phyloP scores from a whole-genome alignment of 2,329 filamentous ascomycete genomes.

The Trichoderma sp. region DNA sequence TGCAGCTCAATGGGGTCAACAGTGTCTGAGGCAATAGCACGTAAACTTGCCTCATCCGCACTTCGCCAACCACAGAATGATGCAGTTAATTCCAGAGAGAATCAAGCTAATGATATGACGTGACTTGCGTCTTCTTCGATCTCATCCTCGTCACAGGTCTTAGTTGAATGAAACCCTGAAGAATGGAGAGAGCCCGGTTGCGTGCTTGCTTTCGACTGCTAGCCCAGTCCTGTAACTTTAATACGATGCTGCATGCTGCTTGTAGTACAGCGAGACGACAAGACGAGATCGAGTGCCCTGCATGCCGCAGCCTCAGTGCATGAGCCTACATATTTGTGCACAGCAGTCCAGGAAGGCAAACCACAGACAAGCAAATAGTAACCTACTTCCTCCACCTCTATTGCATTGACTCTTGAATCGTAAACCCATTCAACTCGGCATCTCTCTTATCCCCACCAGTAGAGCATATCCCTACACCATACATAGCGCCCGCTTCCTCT shows the following conservation, averaged over 20 bases:
- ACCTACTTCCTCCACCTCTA: background rate
- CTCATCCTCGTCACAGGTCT: background rate
- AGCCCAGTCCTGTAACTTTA: background rate
- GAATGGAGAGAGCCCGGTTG: background rate
- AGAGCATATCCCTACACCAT: background rate
- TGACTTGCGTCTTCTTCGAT: background rate
- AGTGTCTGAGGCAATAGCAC: background rate
- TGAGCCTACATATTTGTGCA: background rate
- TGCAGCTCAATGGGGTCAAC: background rate
- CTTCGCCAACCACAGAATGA: background rate
- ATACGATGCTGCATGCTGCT: background rate
- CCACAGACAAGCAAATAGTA: background rate
- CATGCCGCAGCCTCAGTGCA: background rate
- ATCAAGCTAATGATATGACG: conserved; percentile 15
- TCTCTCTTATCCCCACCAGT: background rate
- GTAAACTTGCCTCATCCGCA: background rate
- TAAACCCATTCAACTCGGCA: background rate
- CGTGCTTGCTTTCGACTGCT: background rate
- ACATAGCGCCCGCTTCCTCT: background rate
- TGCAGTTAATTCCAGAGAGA: background rate
- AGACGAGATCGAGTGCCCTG: background rate
- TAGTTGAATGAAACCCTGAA: background rate
- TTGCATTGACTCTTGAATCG: background rate
- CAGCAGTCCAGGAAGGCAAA: background rate
- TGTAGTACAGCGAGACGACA: background rate